Percentiles rank a stretch among this genome's conserved stretches.
These are phyloP conservation scores for Gnaphalium uliginosum DNA, from an alignment of 129 eudicot species.

Conservation along the genomic window DNA sequence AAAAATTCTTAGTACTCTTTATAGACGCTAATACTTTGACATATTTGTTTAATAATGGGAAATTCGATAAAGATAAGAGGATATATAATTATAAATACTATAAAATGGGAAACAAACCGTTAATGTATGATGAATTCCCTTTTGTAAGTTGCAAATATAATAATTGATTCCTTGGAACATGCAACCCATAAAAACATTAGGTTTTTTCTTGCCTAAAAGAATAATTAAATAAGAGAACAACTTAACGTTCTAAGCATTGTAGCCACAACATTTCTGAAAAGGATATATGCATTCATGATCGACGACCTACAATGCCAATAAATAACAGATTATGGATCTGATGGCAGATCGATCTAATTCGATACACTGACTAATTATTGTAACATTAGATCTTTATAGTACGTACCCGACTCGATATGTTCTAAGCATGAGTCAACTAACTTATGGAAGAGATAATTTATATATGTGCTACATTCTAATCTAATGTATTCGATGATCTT, in stretches of 20 bases:
- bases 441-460: too few relatives aligned
- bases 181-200: constrained; percentile 7
- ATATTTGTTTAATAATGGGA: background rate
- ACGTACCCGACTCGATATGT: too few relatives aligned
- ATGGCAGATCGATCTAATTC: too few relatives aligned
- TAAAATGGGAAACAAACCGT: background rate
- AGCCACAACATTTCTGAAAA: constrained; percentile 14
- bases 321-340: too few relatives aligned
- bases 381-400: too few relatives aligned
- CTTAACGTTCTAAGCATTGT: background rate
- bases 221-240: constrained; percentile 3
- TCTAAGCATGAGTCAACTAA: too few relatives aligned
- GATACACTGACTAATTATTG: too few relatives aligned
- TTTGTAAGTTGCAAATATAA: background rate
- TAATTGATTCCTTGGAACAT: constrained; percentile 15
- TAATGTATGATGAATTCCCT: background rate
- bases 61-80: background rate
- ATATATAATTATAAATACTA: background rate
- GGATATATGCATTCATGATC: background rate
- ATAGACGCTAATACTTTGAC: too few relatives aligned
- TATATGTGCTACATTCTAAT: too few relatives aligned
- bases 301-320: too few relatives aligned
- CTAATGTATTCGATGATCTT: too few relatives aligned
- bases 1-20: too few relatives aligned
- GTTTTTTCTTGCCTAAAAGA: constrained; percentile 3